Percentiles rank a stretch among this genome's conserved stretches.
Evolutionary conservation across 1,284 basidiomycete species (phyloP).

Genomic region (Blastosporella zonata): DNA sequence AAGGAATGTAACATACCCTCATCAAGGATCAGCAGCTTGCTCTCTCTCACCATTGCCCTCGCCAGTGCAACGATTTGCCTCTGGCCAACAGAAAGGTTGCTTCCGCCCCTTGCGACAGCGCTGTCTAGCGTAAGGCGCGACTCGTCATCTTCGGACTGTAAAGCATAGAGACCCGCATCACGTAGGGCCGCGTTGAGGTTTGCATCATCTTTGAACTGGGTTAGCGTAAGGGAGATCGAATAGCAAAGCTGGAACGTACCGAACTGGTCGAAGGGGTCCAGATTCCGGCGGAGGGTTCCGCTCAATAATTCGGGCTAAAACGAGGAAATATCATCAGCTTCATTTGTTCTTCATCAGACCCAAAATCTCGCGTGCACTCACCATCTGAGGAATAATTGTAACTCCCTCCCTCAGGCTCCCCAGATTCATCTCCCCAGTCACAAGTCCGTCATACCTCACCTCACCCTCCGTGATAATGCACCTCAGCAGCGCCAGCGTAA

Average conservation of each 20-base stretch:
- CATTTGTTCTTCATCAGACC: not conserved
- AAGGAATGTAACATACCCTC: constrained; percentile 40
- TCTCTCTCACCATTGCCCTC: constrained; percentile 51
- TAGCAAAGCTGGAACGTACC: not conserved
- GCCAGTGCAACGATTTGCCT: constrained; percentile 63
- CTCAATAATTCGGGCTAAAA: constrained; percentile 59
- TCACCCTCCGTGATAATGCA: constrained; percentile 55
- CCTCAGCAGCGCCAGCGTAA: constrained; percentile 49
- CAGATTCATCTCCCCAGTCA: constrained; percentile 51
- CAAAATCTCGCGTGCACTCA: constrained; percentile 22
- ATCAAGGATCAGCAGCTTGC: constrained; percentile 58
- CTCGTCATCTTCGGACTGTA: constrained; percentile 47
- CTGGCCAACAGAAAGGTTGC: constrained; percentile 69
- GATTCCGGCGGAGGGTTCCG: constrained; percentile 53
- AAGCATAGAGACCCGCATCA: constrained; percentile 48
- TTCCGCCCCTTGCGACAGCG: constrained; percentile 51
- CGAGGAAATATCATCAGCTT: not conserved
- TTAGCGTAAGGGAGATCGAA: not conserved
- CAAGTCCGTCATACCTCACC: constrained; percentile 49
- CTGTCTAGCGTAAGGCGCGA: constrained; percentile 48
- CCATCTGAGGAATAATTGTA: constrained; percentile 58
- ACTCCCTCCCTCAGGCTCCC: constrained; percentile 57
- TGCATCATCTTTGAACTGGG: constrained; percentile 47
- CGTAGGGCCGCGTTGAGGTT: constrained; percentile 51
- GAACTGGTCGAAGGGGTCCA: constrained; percentile 71